phyloP scores from a whole-genome alignment of 768 basidiomycete genomes.

The Lentinula lateritia region DNA sequence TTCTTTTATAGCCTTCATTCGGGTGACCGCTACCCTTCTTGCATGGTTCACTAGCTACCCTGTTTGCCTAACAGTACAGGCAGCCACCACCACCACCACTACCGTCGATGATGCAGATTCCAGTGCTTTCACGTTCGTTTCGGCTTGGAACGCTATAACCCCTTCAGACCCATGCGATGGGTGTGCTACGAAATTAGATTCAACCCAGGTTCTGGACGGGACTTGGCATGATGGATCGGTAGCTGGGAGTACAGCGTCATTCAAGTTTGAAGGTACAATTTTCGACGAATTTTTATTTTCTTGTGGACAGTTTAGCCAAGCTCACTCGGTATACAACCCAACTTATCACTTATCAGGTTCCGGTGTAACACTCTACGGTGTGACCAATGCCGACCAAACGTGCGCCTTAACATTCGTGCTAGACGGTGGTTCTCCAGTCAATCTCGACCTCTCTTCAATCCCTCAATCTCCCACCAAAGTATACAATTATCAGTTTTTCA shows the following conservation, averaged over 20 bases:
- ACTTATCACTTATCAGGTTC: background rate
- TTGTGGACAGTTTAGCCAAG: background rate
- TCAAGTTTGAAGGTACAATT: background rate
- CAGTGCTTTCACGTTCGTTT: conserved; percentile 35
- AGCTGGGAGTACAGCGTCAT: background rate
- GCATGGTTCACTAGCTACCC: conserved; percentile 32
- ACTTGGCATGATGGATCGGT: background rate
- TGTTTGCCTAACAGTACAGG: background rate
- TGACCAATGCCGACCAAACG: background rate
- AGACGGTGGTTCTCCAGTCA: background rate
- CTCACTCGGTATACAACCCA: background rate
- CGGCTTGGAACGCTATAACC: background rate
- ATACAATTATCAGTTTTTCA: background rate
- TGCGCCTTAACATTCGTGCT: background rate
- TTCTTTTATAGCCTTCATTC: background rate
- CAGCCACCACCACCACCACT: conserved; percentile 20
- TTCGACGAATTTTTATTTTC: background rate
- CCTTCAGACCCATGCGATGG: background rate
- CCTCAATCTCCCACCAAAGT: background rate
- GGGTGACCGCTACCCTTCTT: background rate
- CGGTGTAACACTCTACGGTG: background rate
- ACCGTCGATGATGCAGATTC: conserved; percentile 52
- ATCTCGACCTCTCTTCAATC: background rate
- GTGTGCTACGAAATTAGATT: conserved; percentile 58
- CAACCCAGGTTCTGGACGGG: conserved; percentile 41